Percentiles rank a stretch among this genome's conserved stretches.
phyloP scores from a whole-genome alignment of 495 filamentous ascomycete genomes.

The Penicilliopsis zonata region DNA sequence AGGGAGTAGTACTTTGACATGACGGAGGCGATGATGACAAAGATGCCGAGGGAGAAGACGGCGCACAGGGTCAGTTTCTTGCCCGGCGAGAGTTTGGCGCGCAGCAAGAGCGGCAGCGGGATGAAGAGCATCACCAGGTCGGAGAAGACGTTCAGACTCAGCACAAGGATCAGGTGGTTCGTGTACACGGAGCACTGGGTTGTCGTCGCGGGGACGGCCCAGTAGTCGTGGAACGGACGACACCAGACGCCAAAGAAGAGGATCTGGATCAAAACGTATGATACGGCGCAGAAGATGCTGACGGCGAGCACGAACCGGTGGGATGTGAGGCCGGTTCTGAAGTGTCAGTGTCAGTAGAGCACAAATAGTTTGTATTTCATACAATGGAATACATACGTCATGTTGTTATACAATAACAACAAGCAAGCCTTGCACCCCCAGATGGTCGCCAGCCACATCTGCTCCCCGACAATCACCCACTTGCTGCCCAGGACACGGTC shows the following conservation, averaged over 20 bases:
- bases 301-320: constrained; percentile 38
- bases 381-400: constrained; percentile 28
- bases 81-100: constrained; percentile 23
- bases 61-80: constrained; percentile 35
- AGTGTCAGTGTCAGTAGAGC: not conserved
- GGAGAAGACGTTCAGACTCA: constrained; percentile 46
- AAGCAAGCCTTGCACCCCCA: constrained; percentile 45
- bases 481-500: constrained; percentile 42
- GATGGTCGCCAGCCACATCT: constrained; percentile 27
- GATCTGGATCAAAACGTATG: constrained; percentile 41
- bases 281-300: constrained; percentile 32
- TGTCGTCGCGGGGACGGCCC: constrained; percentile 21
- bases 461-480: constrained; percentile 27
- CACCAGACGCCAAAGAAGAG: constrained; percentile 49
- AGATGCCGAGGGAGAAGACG: constrained; percentile 36
- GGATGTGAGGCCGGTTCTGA: too few relatives aligned
- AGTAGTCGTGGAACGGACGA: constrained; percentile 41
- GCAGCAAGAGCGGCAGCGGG: constrained; percentile 40
- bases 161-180: constrained; percentile 43
- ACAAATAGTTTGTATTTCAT: not conserved
- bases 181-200: constrained; percentile 6
- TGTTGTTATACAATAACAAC: constrained; percentile 38
- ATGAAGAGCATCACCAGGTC: constrained; percentile 44
- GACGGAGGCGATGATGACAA: constrained; percentile 42
- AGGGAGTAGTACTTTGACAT: constrained; percentile 49